Percentiles rank a stretch among this genome's conserved stretches.
Conservation (phyloP, 1,284 basidiomycete species). For the Cryptococcus sp. region DNA sequence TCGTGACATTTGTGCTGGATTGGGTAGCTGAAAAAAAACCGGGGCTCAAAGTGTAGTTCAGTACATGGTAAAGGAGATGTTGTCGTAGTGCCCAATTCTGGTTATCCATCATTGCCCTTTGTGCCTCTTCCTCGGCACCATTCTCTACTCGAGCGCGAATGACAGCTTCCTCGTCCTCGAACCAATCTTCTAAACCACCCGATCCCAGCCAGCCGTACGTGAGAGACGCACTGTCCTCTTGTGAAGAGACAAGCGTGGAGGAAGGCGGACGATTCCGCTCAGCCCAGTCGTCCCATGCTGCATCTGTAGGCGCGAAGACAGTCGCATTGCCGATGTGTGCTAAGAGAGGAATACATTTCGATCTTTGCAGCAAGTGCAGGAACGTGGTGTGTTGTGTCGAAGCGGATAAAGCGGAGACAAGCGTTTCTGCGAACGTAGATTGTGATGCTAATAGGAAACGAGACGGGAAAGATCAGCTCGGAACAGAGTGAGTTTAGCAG, state of each 20-base stretch:
- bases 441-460: conserved; percentile 1
- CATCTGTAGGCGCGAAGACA: conserved; percentile 92
- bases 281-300: conserved; percentile 65
- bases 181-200: conserved; percentile 39
- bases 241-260: background rate
- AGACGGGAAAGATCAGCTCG: too few species aligned
- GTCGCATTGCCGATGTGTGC: conserved; percentile 81
- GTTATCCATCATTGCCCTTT: conserved; percentile 63
- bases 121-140: conserved; percentile 27
- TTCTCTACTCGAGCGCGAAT: conserved; percentile 5
- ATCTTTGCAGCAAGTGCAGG: conserved; percentile 75
- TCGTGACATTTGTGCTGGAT: conserved; percentile 30
- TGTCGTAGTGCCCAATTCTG: conserved; percentile 70
- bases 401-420: conserved; percentile 74
- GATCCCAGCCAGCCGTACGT: conserved; percentile 36
- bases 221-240: background rate
- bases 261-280: conserved; percentile 26
- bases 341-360: conserved; percentile 86
- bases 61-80: conserved; percentile 89
- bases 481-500: too few species aligned
- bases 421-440: conserved; percentile 36
- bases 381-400: conserved; percentile 80
- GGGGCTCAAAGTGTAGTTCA: conserved; percentile 74
- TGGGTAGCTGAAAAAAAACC: conserved; percentile 8
- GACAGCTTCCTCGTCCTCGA: conserved; percentile 39